A percentile compares a stretch with the other conserved stretches of the same genome.
These are phyloP conservation scores for Ascochyta rabiei DNA, from an alignment of 2,329 filamentous ascomycete genomes.

Conservation along the genomic window DNA sequence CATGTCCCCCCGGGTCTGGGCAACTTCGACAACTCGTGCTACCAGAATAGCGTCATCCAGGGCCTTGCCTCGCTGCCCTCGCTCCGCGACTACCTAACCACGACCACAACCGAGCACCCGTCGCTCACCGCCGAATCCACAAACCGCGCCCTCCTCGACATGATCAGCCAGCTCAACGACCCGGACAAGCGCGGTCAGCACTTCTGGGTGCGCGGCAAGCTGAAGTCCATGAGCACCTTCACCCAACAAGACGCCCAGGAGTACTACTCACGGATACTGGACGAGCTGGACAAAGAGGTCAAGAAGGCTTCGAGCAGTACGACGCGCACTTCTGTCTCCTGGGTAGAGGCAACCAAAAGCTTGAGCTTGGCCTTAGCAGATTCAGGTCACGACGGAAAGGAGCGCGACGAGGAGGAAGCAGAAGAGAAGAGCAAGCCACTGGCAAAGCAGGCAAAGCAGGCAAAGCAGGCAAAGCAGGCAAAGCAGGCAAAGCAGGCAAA, in stretches of 20 bases:
- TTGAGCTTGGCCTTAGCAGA: constrained; percentile 28
- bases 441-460: constrained; percentile 19
- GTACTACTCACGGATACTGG: constrained; percentile 89
- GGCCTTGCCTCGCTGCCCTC: constrained; percentile 74
- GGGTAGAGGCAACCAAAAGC: constrained; percentile 34
- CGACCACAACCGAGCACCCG: constrained; percentile 39
- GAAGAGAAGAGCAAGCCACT: constrained; percentile 14
- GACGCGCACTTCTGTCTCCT: constrained; percentile 47
- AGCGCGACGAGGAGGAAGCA: constrained; percentile 1
- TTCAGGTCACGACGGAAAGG: constrained; percentile 9
- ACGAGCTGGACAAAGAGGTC: constrained; percentile 81
- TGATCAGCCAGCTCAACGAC: constrained; percentile 74
- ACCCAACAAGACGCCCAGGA: constrained; percentile 98
- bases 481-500: constrained; percentile 19
- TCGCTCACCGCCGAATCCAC: constrained; percentile 52
- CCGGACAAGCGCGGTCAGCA: constrained; percentile 73
- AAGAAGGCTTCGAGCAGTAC: constrained; percentile 52
- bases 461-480: constrained; percentile 21
- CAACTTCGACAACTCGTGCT: constrained; percentile 95
- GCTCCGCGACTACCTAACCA: constrained; percentile 68
- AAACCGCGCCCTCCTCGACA: constrained; percentile 63
- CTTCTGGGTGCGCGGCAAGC: constrained; percentile 78
- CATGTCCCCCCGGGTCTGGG: constrained; percentile 68
- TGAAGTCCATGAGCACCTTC: constrained; percentile 94
- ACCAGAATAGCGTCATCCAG: constrained; percentile 95